A percentile compares a stretch with the other conserved stretches of the same genome.
Conservation (phyloP, 1,284 basidiomycete genomes). For the Cutaneotrichosporon curvatum region DNA sequence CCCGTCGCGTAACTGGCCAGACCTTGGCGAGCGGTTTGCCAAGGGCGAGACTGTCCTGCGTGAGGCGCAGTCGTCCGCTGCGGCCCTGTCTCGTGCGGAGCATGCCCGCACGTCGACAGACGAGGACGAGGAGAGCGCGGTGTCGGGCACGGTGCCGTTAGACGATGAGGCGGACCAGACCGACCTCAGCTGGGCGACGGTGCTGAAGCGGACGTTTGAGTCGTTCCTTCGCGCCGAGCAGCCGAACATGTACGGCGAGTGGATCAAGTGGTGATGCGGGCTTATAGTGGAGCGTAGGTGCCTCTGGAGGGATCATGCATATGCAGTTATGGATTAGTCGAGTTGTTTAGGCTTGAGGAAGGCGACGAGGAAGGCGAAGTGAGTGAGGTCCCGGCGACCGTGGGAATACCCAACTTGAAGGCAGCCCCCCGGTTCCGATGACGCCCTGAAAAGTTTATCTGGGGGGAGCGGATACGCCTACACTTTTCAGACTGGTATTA, state of each 20-base stretch:
- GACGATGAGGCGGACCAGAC: constrained; percentile 52
- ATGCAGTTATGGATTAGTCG: no score
- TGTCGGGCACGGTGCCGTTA: no score
- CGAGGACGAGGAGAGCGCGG: not conserved
- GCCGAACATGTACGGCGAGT: constrained; percentile 89
- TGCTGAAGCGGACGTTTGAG: constrained; percentile 86
- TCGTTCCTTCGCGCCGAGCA: constrained; percentile 74
- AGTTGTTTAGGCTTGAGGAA: no score
- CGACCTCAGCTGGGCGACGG: constrained; percentile 82
- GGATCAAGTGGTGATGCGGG: constrained; percentile 46
- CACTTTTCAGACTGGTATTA: no score
- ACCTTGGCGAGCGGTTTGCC: constrained; percentile 70
- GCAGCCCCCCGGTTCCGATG: no score
- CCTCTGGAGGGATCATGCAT: no score
- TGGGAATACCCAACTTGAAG: no score
- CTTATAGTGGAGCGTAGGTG: no score
- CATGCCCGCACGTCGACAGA: constrained; percentile 2
- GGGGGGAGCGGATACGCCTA: no score
- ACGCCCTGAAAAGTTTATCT: no score
- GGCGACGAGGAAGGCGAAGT: no score
- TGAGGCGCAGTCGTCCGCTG: constrained; percentile 37
- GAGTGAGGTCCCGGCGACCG: no score
- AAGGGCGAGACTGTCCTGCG: constrained; percentile 59
- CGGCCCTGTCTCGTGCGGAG: constrained; percentile 1
- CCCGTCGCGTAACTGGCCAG: constrained; percentile 77